These are phyloP conservation scores for Hydnum rufescens DNA, from an alignment of 768 basidiomycete species.

Conservation along the genomic window DNA sequence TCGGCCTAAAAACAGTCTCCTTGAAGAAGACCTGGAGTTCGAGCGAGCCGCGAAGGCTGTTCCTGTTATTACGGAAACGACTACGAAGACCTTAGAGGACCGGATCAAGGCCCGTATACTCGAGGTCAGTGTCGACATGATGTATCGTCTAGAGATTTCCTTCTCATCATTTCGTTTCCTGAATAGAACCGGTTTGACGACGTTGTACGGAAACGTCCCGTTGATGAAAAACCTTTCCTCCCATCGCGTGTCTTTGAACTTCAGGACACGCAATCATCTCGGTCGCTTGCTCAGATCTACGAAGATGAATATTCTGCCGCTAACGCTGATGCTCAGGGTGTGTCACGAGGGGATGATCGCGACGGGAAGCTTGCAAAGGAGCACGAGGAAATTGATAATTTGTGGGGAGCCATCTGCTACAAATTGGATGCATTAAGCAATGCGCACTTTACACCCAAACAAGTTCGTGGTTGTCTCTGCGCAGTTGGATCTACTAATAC, in stretches of 20 bases:
- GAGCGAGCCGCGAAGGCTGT: constrained; percentile 74
- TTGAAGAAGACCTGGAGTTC: constrained; percentile 90
- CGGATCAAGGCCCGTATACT: constrained; percentile 77
- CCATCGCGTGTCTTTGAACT: constrained; percentile 80
- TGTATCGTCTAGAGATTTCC: background rate
- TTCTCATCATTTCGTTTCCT: background rate
- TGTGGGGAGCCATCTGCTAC: constrained; percentile 70
- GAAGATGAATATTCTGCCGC: constrained; percentile 74
- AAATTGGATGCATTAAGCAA: constrained; percentile 91
- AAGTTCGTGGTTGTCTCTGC: constrained; percentile 29
- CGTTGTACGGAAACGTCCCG: constrained; percentile 58
- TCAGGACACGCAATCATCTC: constrained; percentile 69
- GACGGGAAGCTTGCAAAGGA: constrained; percentile 79
- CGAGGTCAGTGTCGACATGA: constrained; percentile 26
- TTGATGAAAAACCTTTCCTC: constrained; percentile 70
- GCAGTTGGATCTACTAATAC: constrained; percentile 3
- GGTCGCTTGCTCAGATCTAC: constrained; percentile 89
- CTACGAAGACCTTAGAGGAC: constrained; percentile 64
- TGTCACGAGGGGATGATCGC: constrained; percentile 39
- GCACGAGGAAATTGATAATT: constrained; percentile 63
- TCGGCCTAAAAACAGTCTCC: constrained; percentile 75
- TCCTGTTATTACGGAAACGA: constrained; percentile 79
- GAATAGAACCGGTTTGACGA: constrained; percentile 61
- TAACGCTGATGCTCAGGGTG: constrained; percentile 22
- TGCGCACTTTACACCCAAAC: constrained; percentile 87